Evolutionary conservation across 768 basidiomycete genomes (phyloP).

Genomic region (Fomitopsis serialis): DNA sequence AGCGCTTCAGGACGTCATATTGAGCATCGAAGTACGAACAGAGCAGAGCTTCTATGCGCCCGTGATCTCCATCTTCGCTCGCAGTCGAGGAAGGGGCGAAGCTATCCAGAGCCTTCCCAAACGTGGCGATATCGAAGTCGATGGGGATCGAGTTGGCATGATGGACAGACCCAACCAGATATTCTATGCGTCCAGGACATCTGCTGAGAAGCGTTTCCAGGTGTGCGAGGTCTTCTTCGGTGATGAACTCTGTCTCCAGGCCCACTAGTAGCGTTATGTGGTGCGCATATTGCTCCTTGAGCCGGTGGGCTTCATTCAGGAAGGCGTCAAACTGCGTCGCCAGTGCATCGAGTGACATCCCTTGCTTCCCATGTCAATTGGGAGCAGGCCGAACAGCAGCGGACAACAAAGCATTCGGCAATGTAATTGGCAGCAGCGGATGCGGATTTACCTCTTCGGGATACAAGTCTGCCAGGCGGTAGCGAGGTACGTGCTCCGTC

Average conservation of each 20-base stretch:
- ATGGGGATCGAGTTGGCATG: constrained; percentile 86
- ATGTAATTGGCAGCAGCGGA: neutral
- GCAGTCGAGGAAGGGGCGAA: constrained; percentile 5
- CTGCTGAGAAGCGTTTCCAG: constrained; percentile 48
- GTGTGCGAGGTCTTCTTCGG: constrained; percentile 52
- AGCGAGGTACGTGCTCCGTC: constrained; percentile 91
- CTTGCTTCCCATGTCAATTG: constrained; percentile 38
- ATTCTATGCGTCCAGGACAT: constrained; percentile 60
- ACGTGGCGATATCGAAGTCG: constrained; percentile 82
- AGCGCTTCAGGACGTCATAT: constrained; percentile 57
- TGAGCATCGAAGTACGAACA: constrained; percentile 84
- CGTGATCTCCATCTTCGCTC: constrained; percentile 17
- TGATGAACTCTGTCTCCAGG: constrained; percentile 89
- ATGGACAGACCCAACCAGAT: constrained; percentile 90
- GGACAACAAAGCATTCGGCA: neutral
- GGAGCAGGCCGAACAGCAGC: neutral
- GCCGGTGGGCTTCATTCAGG: constrained; percentile 71
- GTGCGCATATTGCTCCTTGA: constrained; percentile 57
- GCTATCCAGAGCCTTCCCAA: constrained; percentile 50
- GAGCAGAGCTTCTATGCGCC: constrained; percentile 43
- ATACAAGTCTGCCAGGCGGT: constrained; percentile 76
- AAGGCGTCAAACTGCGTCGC: constrained; percentile 65
- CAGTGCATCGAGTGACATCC: constrained; percentile 47
- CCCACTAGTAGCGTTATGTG: constrained; percentile 79
- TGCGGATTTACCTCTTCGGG: constrained; percentile 80